Conservation (phyloP, 2,329 filamentous ascomycete genomes). For the Xylariales sp. region DNA sequence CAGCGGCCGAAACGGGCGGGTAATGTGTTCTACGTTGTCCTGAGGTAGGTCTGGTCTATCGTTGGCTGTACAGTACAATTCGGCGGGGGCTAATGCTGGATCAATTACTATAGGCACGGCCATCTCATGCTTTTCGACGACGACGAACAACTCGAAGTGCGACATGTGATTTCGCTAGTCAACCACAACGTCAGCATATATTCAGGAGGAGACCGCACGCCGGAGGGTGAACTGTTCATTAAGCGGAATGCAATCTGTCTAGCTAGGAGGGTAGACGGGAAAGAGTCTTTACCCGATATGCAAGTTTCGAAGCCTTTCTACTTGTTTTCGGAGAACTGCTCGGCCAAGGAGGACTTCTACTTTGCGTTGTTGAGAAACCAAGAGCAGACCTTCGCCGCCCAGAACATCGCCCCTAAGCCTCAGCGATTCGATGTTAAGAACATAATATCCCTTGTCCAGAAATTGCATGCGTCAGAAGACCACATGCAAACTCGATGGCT, state of each 20-base stretch:
- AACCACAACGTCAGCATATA: slow-evolving; percentile 89
- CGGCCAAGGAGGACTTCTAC: slow-evolving; percentile 98
- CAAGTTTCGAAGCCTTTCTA: slow-evolving; percentile 84
- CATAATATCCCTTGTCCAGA: slow-evolving; percentile 89
- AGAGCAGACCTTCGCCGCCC: slow-evolving; percentile 71
- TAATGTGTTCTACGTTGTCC: slow-evolving; percentile 92
- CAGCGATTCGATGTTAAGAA: slow-evolving; percentile 84
- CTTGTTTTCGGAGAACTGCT: slow-evolving; percentile 93
- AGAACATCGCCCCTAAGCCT: slow-evolving; percentile 72
- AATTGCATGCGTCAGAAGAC: slow-evolving; percentile 90
- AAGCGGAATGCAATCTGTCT: slow-evolving; percentile 91
- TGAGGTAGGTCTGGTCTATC: slow-evolving; percentile 70
- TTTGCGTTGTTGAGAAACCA: slow-evolving; percentile 90
- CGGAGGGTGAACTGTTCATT: slow-evolving; percentile 94
- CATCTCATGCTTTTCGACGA: slow-evolving; percentile 99
- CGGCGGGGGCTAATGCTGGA: slow-evolving; percentile 25
- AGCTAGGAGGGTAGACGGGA: slow-evolving; percentile 69
- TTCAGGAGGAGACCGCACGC: slow-evolving; percentile 79
- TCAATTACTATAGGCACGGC: slow-evolving; percentile 73
- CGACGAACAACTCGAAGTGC: slow-evolving; percentile 92
- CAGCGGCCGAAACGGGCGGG: slow-evolving; percentile 73
- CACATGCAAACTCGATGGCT: slow-evolving; percentile 92
- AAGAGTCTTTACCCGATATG: slow-evolving; percentile 66
- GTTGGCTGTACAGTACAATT: neutral
- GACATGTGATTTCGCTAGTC: slow-evolving; percentile 92